These are phyloP conservation scores for Phylloporus arenicola DNA, from an alignment of 768 basidiomycete genomes.

Conservation along the genomic window DNA sequence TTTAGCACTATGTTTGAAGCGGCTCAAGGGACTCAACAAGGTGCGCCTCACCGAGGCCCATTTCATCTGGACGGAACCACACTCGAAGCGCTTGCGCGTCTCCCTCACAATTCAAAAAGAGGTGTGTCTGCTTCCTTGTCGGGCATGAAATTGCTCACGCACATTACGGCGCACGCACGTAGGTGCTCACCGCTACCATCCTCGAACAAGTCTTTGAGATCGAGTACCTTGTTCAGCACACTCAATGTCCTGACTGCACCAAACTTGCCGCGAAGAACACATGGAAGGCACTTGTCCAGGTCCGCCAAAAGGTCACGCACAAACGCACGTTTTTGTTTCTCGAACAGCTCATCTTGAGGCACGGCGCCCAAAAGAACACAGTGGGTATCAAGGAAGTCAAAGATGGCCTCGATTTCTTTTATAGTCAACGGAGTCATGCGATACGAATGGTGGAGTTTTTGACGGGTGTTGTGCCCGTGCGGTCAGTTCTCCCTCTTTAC, in stretches of 20 bases:
- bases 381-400: conserved; percentile 87
- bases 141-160: not conserved
- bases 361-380: conserved; percentile 95
- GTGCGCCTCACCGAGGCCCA: conserved; percentile 97
- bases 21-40: conserved; percentile 89
- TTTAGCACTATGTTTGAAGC: conserved; percentile 89
- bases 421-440: conserved; percentile 83
- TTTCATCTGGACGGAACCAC: conserved; percentile 99
- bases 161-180: conserved; percentile 15
- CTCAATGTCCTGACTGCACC: conserved; percentile 93
- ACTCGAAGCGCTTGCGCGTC: conserved; percentile 87
- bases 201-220: conserved; percentile 97
- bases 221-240: conserved; percentile 90
- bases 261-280: conserved; percentile 97
- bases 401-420: conserved; percentile 97
- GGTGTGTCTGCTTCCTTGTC: conserved; percentile 39
- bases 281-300: conserved; percentile 96
- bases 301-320: conserved; percentile 97
- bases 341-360: conserved; percentile 95
- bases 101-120: conserved; percentile 99
- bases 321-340: conserved; percentile 97
- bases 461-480: conserved; percentile 76
- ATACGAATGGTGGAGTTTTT: conserved; percentile 97
- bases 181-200: conserved; percentile 92
- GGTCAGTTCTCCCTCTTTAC: conserved; percentile 45